These are phyloP conservation scores for Hepatocystis sp. DNA, from an alignment of 169 alveolate genomes.

Conservation along the genomic window DNA sequence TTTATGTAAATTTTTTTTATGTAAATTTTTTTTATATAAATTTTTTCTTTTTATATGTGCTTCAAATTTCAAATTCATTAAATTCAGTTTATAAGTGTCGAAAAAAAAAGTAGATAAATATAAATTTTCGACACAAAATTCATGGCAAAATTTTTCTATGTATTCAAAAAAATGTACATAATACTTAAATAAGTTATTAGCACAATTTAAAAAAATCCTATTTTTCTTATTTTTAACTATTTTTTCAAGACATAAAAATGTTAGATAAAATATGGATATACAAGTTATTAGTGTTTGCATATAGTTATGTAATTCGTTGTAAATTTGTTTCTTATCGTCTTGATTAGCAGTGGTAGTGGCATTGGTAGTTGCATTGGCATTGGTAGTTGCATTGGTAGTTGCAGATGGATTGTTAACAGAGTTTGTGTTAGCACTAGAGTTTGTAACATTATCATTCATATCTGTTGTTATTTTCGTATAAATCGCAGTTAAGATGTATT, in stretches of 20 bases:
- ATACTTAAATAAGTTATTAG: slow-evolving; percentile 32
- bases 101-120: slow-evolving; percentile 45
- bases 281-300: slow-evolving; percentile 63
- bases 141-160: slow-evolving; percentile 40
- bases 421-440: no score
- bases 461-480: slow-evolving; percentile 35
- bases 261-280: slow-evolving; percentile 38
- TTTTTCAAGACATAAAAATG: slow-evolving; percentile 63
- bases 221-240: slow-evolving; percentile 27
- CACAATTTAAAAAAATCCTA: slow-evolving; percentile 52
- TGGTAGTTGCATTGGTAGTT: no score
- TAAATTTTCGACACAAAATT: slow-evolving; percentile 14
- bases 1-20: no score
- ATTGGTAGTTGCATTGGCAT: no score
- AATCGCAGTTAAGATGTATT: slow-evolving; percentile 19
- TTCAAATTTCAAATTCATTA: slow-evolving; percentile 42
- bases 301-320: slow-evolving; percentile 59
- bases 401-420: no score
- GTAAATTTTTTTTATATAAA: no score
- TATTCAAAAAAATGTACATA: slow-evolving; percentile 54
- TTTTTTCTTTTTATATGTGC: slow-evolving; percentile 15
- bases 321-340: slow-evolving; percentile 14
- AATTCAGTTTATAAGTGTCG: slow-evolving; percentile 26
- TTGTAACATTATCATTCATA: slow-evolving; percentile 15
- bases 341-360: no score